A percentile compares a stretch with the other conserved stretches of the same genome.
phyloP scores from a whole-genome alignment of 345 rosid genomes.

The Rhizophora mangle region DNA sequence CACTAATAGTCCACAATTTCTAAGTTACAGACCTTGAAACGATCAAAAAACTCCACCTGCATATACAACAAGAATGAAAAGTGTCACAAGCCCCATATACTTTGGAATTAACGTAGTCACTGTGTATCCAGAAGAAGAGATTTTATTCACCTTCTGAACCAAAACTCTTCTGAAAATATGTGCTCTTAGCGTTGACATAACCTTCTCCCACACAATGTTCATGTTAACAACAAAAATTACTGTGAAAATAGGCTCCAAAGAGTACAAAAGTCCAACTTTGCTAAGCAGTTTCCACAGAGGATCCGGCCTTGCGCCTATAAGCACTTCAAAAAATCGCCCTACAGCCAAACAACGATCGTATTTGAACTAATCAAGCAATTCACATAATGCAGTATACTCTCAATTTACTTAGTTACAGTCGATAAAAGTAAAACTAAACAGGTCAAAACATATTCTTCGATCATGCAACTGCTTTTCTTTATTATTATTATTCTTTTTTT shows the following conservation, averaged over 20 bases:
- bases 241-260: slow-evolving; percentile 80
- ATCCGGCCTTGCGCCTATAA: too few species aligned
- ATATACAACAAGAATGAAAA: slow-evolving; percentile 5
- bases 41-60: slow-evolving; percentile 90
- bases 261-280: slow-evolving; percentile 64
- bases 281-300: slow-evolving; percentile 54
- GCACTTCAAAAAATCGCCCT: slow-evolving; percentile 79
- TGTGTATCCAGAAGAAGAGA: not conserved
- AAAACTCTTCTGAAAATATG: slow-evolving; percentile 69
- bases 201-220: slow-evolving; percentile 77
- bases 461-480: not conserved
- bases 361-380: too few species aligned
- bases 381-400: too few species aligned
- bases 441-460: too few species aligned
- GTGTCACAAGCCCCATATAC: not conserved
- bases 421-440: too few species aligned
- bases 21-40: slow-evolving; percentile 57
- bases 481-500: too few species aligned
- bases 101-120: not conserved
- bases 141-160: slow-evolving; percentile 65
- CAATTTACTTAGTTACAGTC: too few species aligned
- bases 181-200: slow-evolving; percentile 80
- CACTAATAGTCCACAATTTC: not conserved
- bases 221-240: slow-evolving; percentile 71
- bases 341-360: slow-evolving; percentile 1